Base-by-base conservation (phyloP, 2,329 filamentous ascomycete genomes). In the Neofusicoccum laricinum region DNA sequence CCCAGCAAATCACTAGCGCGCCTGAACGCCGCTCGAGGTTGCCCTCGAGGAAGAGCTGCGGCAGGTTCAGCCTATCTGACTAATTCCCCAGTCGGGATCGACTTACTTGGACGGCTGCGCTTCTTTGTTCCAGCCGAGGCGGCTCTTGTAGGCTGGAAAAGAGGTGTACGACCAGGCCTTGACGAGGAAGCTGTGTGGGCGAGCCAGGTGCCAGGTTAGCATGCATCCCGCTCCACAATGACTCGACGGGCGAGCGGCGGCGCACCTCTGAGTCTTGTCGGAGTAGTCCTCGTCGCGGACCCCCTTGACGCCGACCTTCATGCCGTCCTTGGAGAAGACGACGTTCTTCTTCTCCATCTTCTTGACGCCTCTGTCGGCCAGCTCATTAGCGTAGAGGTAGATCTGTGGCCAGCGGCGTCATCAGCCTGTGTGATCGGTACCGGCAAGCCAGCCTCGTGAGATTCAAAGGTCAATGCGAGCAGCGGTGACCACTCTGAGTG, bases 321-420 rank as follows among this genome's bases (percentile, higher is more conserved):
- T 78, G 63, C 90, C 90, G 64, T 92, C 90, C 74, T 90, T 91
- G 43, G 88, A 89, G 76, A 92, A 90, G 45, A 87, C 81, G 64
- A 93, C 85, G 74, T 93, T 90, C 80, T 90, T 90, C 79, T 86
- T 86, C 75, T 88, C 87, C 85, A 93, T 90, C 72, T 86, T 86
- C 76, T 89, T 82, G 55, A 84, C 85, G 51, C 90, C 89, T 65
- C 85, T 82, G 66, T 86, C 81, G 66, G 86, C 84, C 70, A 93
- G 88, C 75, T 90, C 84, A 77, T 81, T 82, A 63, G 85, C 82
- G 77, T 87, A 87, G 63, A 90, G 77, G 77, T 90, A 93, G 74
- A 93, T 84, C 75, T 81, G 66, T 21, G n/a, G 21, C 15, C 25
- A 11, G 41, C 41, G 38, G 45, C 53, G 21, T 51, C 45, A 59